Evolutionary conservation across 176 grass and related monocot species (phyloP), one percentile per base, ranked within the genome.

Genomic region (Thinopyrum elongatum): DNA sequence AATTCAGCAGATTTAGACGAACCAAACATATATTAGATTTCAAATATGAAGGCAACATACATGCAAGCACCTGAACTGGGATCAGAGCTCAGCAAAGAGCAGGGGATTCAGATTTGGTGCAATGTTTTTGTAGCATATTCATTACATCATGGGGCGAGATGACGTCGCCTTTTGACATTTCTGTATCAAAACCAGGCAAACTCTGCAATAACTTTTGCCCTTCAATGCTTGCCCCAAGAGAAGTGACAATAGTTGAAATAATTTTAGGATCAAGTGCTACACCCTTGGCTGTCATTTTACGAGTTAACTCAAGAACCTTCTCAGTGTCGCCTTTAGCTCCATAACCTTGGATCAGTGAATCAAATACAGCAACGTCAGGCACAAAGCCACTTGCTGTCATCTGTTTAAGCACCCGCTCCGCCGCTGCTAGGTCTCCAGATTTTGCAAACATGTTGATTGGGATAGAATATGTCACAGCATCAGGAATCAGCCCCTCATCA

Each of bases 301-400:
- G 67, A 31, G 92, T 78, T 82, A 94, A 88, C 51, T 86, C 53
- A n/a, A 81, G 14, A 73, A 86, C 77, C 68, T 88, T 81, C 19
- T 68, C 9, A 0, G 23, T 87, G 42, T 83, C 72, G 7, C 89
- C 89, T 74, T 79, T 11, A 65, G 53, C 34, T 10, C 84, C 78
- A 63, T 91, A 89, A 57, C 89, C 84, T 70, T 74, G 82, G 34
- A 94, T 85, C 64, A 94, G 57, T 46, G 92, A 89, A 92, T 91
- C 85, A 86, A 91, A 94, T 41, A 91, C 85, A 46, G 10, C 69
- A 65, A 82, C 84, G 4, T 87, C 65, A 35, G 92, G 92, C 61
- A 77, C 75, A 87, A 92, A 86, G 70, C 89, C 90, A 70, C 87
- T 89, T 77, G 74, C 77, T 5, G 67, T 88, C 89, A 94, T 94